Conservation (phyloP, 768 basidiomycete species). For the Pluteus cervinus region DNA sequence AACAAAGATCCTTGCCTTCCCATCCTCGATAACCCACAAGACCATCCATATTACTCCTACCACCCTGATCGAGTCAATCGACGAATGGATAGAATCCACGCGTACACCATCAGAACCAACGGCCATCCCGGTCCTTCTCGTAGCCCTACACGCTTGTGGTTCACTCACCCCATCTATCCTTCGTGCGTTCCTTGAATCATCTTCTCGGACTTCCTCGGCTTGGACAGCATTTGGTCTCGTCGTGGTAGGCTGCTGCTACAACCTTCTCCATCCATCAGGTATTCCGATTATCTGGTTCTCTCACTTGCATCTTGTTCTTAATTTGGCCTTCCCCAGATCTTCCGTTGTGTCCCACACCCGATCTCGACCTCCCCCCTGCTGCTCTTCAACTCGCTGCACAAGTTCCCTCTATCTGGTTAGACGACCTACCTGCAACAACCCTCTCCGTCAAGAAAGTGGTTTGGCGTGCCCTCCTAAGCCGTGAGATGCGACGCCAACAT, state of each 20-base stretch:
- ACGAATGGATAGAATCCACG: slow-evolving; percentile 44
- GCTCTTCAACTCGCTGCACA: slow-evolving; percentile 72
- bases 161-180: slow-evolving; percentile 64
- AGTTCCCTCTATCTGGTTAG: slow-evolving; percentile 57
- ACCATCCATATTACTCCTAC: slow-evolving; percentile 48
- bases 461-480: slow-evolving; percentile 59
- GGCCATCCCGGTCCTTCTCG: slow-evolving; percentile 46
- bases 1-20: slow-evolving; percentile 12
- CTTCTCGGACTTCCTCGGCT: background rate
- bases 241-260: slow-evolving; percentile 78
- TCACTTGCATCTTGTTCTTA: slow-evolving; percentile 3
- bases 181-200: slow-evolving; percentile 39
- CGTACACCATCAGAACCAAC: slow-evolving; percentile 2
- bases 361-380: slow-evolving; percentile 33
- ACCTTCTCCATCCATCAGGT: slow-evolving; percentile 55
- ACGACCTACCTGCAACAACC: slow-evolving; percentile 22
- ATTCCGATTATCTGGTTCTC: slow-evolving; percentile 4
- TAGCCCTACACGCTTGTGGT: slow-evolving; percentile 74
- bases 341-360: slow-evolving; percentile 37
- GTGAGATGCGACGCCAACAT: slow-evolving; percentile 8
- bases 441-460: slow-evolving; percentile 62
- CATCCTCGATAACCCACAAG: slow-evolving; percentile 39
- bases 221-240: slow-evolving; percentile 54
- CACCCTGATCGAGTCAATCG: slow-evolving; percentile 38
- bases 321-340: slow-evolving; percentile 36